Evolutionary conservation across 148 eudicot genomes (phyloP), one percentile per base, ranked within the genome.

Genomic region (Diospyros kaki): DNA sequence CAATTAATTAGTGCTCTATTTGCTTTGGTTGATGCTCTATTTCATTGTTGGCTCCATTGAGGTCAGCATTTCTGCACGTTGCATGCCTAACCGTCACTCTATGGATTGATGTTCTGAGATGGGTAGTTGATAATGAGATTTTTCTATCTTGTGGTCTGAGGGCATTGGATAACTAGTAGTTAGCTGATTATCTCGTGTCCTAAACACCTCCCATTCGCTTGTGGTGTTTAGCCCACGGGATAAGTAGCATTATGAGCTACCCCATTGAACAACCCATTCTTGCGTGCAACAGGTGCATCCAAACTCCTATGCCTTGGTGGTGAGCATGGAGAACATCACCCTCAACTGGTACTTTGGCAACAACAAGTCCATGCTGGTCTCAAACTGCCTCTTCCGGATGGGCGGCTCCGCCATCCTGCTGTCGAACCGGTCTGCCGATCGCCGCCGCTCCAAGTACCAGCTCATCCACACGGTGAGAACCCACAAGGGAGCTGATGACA

Each of bases 311-410:
- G 87, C 83, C 18, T 69, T 84, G 67, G 83, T 84, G 11, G 83
- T 79, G 54, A 84, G 81, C 66, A 67, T 79, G 63, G 83, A 82
- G 52, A 74, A 71, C 67, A 63, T 80, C 17, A 82, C 85, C 6
- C 55, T 61, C 7, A 75, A 77, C 43, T 75, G 77, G 69, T 85
- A 85, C 72, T 60, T 65, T 5, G 88, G 88, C 38, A 85, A 78
- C 71, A 72, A 80, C 75, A n/a, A 74, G 6, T 78, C 88, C 5
- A 85, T 77, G 84, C 78, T 85, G 0, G 82, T 83, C 4, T 42
- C 86, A 6, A 85, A 85, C 51, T 82, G 88, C 77, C 73, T 85
- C 62, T 85, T 85, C 69, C 86, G 85, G 3, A 66, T 82, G 81
- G 88, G 85, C 12, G 88, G 83, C 0, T 81, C 83, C 2, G 86